These are phyloP conservation scores for Thermoascus crustaceus DNA, from an alignment of 2,329 filamentous ascomycete genomes.

Conservation along the genomic window DNA sequence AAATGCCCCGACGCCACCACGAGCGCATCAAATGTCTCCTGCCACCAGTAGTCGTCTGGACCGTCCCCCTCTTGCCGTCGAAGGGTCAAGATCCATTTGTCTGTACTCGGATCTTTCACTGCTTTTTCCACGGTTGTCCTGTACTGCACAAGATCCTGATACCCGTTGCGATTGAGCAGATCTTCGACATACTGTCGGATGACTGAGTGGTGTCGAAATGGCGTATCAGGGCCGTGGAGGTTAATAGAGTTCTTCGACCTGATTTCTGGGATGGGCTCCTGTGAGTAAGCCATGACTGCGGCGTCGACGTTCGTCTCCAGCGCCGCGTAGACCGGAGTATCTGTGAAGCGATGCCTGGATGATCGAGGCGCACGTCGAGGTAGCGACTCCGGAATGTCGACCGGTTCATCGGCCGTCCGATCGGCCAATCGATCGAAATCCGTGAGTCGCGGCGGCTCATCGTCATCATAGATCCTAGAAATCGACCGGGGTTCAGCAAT, in stretches of 20 bases:
- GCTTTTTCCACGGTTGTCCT: constrained; percentile 55
- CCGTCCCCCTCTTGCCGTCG: constrained; percentile 27
- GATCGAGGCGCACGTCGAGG: constrained; percentile 40
- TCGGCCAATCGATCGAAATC: constrained; percentile 41
- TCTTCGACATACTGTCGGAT: constrained; percentile 49
- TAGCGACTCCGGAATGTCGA: constrained; percentile 40
- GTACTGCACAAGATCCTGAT: constrained; percentile 39
- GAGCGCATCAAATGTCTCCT: constrained; percentile 54
- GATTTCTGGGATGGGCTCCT: constrained; percentile 46
- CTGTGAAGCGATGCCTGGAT: constrained; percentile 43
- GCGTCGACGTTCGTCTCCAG: constrained; percentile 59
- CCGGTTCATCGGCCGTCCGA: constrained; percentile 43
- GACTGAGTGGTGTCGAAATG: constrained; percentile 54
- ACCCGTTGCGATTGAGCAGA: constrained; percentile 48
- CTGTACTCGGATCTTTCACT: constrained; percentile 38
- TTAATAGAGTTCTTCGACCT: constrained; percentile 35
- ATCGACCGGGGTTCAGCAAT: no score
- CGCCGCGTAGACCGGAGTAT: constrained; percentile 54
- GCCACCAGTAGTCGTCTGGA: constrained; percentile 53
- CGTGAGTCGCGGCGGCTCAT: constrained; percentile 34
- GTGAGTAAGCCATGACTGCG: constrained; percentile 52
- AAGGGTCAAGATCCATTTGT: constrained; percentile 48
- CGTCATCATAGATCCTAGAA: constrained; percentile 25
- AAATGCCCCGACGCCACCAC: constrained; percentile 56
- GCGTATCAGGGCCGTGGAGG: constrained; percentile 49